Evolutionary conservation across 2,329 filamentous ascomycete genomes (phyloP).

Genomic region (Pseudopithomyces chartarum): DNA sequence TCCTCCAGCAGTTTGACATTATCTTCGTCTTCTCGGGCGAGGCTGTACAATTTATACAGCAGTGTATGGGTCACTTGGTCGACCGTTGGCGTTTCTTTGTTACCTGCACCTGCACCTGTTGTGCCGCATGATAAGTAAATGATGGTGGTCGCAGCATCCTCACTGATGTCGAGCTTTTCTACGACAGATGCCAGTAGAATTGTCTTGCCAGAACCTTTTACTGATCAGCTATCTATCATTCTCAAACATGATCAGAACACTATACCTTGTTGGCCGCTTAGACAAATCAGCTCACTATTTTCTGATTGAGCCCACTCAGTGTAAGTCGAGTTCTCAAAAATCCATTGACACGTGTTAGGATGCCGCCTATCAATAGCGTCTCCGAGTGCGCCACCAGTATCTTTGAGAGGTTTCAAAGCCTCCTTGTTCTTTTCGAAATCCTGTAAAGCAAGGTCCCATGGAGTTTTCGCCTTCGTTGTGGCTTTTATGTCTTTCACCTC

Average conservation of each 20-base stretch:
- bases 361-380: constrained; percentile 3
- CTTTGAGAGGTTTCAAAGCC: constrained; percentile 10
- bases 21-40: constrained; percentile 11
- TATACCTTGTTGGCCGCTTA: constrained; percentile 1
- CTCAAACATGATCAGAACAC: neutral
- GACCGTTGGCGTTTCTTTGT: neutral
- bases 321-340: neutral
- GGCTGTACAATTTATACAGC: constrained; percentile 15
- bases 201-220: constrained; percentile 11
- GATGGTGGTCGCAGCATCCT: neutral
- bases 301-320: neutral
- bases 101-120: neutral
- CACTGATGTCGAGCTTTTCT: constrained; percentile 3
- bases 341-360: constrained; percentile 5
- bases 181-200: constrained; percentile 7
- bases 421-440: constrained; percentile 16
- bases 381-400: neutral
- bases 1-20: constrained; percentile 13
- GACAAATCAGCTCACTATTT: neutral
- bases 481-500: constrained; percentile 17
- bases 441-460: constrained; percentile 13
- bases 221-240: neutral
- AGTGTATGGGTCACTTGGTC: constrained; percentile 6
- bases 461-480: constrained; percentile 10
- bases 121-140: constrained; percentile 11